These are phyloP conservation scores for Monascus ruber DNA, from an alignment of 2,329 filamentous ascomycete genomes.

Conservation along the genomic window DNA sequence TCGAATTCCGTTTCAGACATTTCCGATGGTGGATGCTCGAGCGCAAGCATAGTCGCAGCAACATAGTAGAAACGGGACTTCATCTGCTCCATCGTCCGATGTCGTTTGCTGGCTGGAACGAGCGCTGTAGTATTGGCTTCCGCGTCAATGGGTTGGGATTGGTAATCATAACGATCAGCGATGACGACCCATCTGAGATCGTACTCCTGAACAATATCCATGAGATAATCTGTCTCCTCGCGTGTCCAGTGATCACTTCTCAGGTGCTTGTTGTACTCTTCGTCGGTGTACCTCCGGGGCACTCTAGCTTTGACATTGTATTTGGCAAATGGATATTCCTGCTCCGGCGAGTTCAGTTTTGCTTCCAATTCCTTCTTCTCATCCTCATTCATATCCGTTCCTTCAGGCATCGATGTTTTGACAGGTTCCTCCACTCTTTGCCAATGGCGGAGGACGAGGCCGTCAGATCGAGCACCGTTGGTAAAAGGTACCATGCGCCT, in stretches of 20 bases:
- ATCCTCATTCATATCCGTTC: constrained; percentile 24
- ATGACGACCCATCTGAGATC: constrained; percentile 87
- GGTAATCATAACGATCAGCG: constrained; percentile 79
- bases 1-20: constrained; percentile 82
- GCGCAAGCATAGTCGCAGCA: constrained; percentile 67
- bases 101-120: constrained; percentile 27
- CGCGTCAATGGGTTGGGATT: constrained; percentile 16
- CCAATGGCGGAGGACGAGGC: constrained; percentile 69
- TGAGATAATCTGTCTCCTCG: constrained; percentile 86
- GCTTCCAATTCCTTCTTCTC: constrained; percentile 28
- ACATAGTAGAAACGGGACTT: constrained; percentile 87
- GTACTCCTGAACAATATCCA: constrained; percentile 62
- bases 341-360: constrained; percentile 23
- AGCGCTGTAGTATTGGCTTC: constrained; percentile 21
- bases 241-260: constrained; percentile 71
- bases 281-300: constrained; percentile 66
- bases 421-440: constrained; percentile 48
- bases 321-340: constrained; percentile 59
- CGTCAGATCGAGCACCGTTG: constrained; percentile 66
- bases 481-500: constrained; percentile 63
- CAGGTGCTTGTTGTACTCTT: constrained; percentile 70
- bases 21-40: constrained; percentile 66
- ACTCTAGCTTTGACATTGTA: constrained; percentile 74
- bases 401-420: constrained; percentile 27
- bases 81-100: constrained; percentile 73